These are phyloP conservation scores for Gonapodya prolifera DNA, from an alignment of 192 early-diverging fungal species.

Conservation along the genomic window DNA sequence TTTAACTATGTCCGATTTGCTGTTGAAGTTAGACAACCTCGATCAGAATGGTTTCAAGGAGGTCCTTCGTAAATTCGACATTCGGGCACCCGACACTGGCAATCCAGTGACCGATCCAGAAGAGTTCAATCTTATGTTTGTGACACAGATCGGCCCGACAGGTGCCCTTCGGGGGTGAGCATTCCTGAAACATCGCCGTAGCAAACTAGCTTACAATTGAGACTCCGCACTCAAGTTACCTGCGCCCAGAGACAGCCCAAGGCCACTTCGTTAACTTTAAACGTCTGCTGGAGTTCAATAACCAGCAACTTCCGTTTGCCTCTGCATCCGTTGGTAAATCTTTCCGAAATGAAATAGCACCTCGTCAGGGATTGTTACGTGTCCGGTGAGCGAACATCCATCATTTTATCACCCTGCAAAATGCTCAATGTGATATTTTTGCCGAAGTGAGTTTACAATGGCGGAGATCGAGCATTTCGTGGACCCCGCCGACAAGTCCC, in stretches of 20 bases:
- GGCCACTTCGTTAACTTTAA: slow-evolving; percentile 99
- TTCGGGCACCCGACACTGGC: slow-evolving; percentile 82
- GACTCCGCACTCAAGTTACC: slow-evolving; percentile 34
- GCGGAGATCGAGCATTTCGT: slow-evolving; percentile 99
- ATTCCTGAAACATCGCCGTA: not conserved
- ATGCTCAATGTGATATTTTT: not conserved
- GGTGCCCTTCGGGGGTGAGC: slow-evolving; percentile 75
- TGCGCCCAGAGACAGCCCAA: slow-evolving; percentile 99
- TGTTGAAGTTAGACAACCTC: slow-evolving; percentile 86
- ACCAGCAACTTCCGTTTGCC: slow-evolving; percentile 97
- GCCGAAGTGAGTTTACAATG: slow-evolving; percentile 85
- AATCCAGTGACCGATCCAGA: slow-evolving; percentile 81
- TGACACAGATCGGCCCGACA: slow-evolving; percentile 93
- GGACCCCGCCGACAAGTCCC: slow-evolving; percentile 83
- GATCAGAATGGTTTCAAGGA: slow-evolving; percentile 69
- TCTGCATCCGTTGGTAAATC: slow-evolving; percentile 95
- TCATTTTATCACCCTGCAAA: slow-evolving; percentile 9
- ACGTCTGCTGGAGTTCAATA: slow-evolving; percentile 92
- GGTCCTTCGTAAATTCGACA: slow-evolving; percentile 70
- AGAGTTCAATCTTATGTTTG: slow-evolving; percentile 99
- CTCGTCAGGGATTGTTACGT: slow-evolving; percentile 83
- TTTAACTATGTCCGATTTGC: not conserved
- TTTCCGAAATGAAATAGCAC: slow-evolving; percentile 98
- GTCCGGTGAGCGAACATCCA: slow-evolving; percentile 69
- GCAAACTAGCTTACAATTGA: not conserved